A percentile compares a stretch with the other conserved stretches of the same genome.
phyloP scores from a whole-genome alignment of 1,284 basidiomycete species.

The Ustilago loliicola region DNA sequence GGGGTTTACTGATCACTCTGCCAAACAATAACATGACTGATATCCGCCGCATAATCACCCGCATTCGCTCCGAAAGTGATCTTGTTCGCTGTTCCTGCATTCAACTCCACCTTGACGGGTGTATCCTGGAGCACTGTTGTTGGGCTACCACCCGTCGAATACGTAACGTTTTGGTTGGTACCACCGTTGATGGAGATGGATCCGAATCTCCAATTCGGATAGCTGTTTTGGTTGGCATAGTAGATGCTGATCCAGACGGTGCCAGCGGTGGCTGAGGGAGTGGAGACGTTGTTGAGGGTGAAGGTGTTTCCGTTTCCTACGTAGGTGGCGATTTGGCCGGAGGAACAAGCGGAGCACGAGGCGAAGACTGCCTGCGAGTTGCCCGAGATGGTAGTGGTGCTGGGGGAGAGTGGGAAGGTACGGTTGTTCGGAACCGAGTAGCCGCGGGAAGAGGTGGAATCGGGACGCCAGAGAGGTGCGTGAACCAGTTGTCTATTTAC shows the following conservation, averaged over 20 bases:
- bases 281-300: constrained; percentile 23
- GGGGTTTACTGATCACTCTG: constrained; percentile 20
- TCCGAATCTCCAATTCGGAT: constrained; percentile 31
- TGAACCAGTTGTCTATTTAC: constrained; percentile 12
- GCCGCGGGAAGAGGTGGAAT: background rate
- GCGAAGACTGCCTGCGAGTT: constrained; percentile 11
- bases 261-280: constrained; percentile 15
- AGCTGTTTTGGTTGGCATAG: constrained; percentile 23
- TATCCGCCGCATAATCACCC: constrained; percentile 27
- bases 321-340: constrained; percentile 28
- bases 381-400: constrained; percentile 8
- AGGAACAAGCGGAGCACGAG: constrained; percentile 20
- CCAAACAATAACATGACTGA: constrained; percentile 38
- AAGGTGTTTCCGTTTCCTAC: constrained; percentile 21
- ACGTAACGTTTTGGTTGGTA: constrained; percentile 6
- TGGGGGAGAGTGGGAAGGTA: constrained; percentile 13
- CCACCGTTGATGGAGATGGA: background rate
- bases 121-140: constrained; percentile 21
- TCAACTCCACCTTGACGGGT: constrained; percentile 26
- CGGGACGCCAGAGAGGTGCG: constrained; percentile 23
- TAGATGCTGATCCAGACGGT: constrained; percentile 35
- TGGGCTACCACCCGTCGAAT: constrained; percentile 30
- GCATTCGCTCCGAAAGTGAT: constrained; percentile 20
- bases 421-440: constrained; percentile 17
- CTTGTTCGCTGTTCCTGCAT: constrained; percentile 14